Evolutionary conservation across 73 alveolate species (phyloP).

Genomic region (Paramecium sexaurelia): DNA sequence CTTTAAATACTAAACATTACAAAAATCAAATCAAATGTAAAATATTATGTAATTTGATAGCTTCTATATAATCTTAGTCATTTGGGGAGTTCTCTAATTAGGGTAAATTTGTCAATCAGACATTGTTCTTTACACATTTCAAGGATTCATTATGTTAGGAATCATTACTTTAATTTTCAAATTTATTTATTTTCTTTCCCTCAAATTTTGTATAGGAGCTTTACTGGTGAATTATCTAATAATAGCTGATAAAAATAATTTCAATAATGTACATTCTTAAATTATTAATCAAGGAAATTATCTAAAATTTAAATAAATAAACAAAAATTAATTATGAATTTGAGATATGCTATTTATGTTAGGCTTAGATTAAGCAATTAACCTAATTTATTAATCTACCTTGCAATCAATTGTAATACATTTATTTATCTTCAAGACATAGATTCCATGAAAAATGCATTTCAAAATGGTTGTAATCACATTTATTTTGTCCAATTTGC

Average conservation of each 20-base stretch:
- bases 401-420: not conserved
- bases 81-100: conserved; percentile 22
- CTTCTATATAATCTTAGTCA: not conserved
- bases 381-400: not conserved
- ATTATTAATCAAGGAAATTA: not conserved
- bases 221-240: not conserved
- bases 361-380: not conserved
- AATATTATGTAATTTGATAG: not conserved
- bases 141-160: not conserved
- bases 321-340: not conserved
- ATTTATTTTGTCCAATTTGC: conserved; percentile 22
- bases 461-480: not conserved
- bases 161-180: not conserved
- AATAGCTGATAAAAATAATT: not conserved
- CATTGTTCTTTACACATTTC: not conserved
- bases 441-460: conserved; percentile 35
- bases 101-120: not conserved
- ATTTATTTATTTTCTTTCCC: not conserved
- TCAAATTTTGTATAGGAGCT: not conserved
- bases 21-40: not conserved
- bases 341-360: not conserved
- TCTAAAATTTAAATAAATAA: not conserved
- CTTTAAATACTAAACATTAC: not conserved
- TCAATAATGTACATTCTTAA: not conserved
- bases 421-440: not conserved